Evolutionary conservation across 495 filamentous ascomycete genomes (phyloP).

Genomic region (Tuber calosporum): DNA sequence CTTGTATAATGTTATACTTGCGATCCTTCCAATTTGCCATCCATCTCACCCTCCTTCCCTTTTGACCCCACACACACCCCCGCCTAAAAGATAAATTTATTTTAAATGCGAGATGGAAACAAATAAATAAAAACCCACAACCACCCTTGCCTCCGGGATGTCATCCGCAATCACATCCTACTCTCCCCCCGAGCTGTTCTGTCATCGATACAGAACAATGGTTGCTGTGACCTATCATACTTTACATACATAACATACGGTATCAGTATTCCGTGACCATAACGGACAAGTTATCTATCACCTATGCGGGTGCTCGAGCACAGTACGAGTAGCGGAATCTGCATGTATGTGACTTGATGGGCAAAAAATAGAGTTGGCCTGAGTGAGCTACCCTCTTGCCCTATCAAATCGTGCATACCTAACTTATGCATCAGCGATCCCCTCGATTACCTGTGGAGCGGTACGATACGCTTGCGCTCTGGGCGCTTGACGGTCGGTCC

Average conservation of each 20-base stretch:
- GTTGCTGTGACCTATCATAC: neutral
- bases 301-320: neutral
- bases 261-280: neutral
- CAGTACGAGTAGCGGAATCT: neutral
- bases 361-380: neutral
- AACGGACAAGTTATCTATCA: neutral
- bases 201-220: neutral
- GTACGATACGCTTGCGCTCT: neutral
- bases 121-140: neutral
- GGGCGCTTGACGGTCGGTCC: neutral
- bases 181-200: neutral
- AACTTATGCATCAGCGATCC: neutral
- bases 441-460: neutral
- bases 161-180: neutral
- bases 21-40: neutral
- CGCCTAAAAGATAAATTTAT: neutral
- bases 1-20: too few relatives aligned
- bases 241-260: too few relatives aligned
- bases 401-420: neutral
- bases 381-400: neutral
- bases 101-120: neutral
- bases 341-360: neutral
- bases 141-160: neutral
- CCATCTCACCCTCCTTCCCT: constrained; percentile 2
- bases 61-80: neutral